Percentiles rank a stretch among this genome's conserved stretches.
Conservation (phyloP, 2,329 filamentous ascomycete genomes). For the Trichoderma sp. region DNA sequence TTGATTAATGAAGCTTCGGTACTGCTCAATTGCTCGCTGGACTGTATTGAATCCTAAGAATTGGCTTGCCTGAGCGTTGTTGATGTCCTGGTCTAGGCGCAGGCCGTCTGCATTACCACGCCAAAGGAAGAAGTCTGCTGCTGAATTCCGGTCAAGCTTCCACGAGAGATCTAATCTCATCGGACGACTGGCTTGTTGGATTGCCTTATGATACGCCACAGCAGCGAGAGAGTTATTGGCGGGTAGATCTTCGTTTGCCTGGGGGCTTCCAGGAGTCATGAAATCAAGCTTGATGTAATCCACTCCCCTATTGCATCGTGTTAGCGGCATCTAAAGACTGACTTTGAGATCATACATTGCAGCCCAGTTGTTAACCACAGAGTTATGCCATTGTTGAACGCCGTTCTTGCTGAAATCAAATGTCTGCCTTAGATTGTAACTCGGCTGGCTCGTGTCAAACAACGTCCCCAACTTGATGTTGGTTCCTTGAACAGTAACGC, state of each 20-base stretch:
- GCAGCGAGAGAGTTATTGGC: slow-evolving; percentile 10
- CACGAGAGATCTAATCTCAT: slow-evolving; percentile 10
- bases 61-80: not conserved
- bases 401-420: slow-evolving; percentile 7
- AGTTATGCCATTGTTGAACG: slow-evolving; percentile 14
- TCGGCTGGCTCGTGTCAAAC: not conserved
- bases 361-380: slow-evolving; percentile 11
- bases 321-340: not conserved
- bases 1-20: slow-evolving; percentile 12
- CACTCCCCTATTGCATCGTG: not conserved
- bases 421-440: slow-evolving; percentile 9
- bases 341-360: not conserved
- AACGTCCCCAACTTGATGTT: slow-evolving; percentile 1
- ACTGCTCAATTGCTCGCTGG: slow-evolving; percentile 8
- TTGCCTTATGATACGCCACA: slow-evolving; percentile 4
- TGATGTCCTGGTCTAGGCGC: slow-evolving; percentile 10
- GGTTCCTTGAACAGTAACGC: slow-evolving; percentile 1
- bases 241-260: not conserved
- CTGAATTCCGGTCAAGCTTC: slow-evolving; percentile 5
- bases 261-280: slow-evolving; percentile 5
- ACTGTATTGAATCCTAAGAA: slow-evolving; percentile 1
- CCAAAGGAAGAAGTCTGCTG: slow-evolving; percentile 6
- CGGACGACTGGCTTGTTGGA: slow-evolving; percentile 12
- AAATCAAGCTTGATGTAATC: slow-evolving; percentile 13
- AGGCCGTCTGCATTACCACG: slow-evolving; percentile 6